Base-by-base conservation (phyloP, 306 rosid genomes). In the Mucuna pruriens region DNA sequence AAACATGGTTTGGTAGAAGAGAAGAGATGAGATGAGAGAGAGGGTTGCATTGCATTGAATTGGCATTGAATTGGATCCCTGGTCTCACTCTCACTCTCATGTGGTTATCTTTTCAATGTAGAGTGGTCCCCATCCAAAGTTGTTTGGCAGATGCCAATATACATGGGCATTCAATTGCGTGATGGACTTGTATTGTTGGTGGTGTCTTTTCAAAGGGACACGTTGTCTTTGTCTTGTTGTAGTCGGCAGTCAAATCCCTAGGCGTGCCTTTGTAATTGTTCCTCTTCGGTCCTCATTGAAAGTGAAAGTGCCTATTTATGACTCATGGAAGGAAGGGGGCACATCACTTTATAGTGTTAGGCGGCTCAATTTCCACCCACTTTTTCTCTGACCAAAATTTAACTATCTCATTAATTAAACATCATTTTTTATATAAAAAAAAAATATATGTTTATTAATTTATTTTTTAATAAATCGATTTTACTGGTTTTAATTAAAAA, bases 101-200 rank as follows among this genome's bases (percentile, higher is more conserved):
- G 16, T 57, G 17, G 60, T 82, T 84, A 78, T 78, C 84, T 54
- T 45, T 44, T 45, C 23, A 81, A 54, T 68, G 73, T 78, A 36
- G 46, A 73, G 31, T 78, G 82, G 84, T 62, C 70, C 76, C 86
- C 75, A 74, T 48, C 8, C 9, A 33, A 0, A 48, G 62, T 76
- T 55, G 87, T 66, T 71, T 64, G 85, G 85, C 85, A 87, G 48
- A 84, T 84, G 73, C 54, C 52, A 77, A 58, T 19, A 66, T 38
- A 46, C 26, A 33, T n/a, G 49, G 52, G 1, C 62, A 31, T 78
- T 79, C 64, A 78, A 73, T 78, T 82, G 46, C 82, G 84, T 82
- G 82, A 78, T 15, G 60, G 62, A 79, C 22, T 82, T 82, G 86
- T 3, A 11, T 60, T 7, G 20, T 25, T 46, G 68, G 83, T 84